Percentiles rank a stretch among this genome's conserved stretches.
Evolutionary conservation across 2,329 filamentous ascomycete genomes (phyloP).

Genomic region (Botrytis galanthina): DNA sequence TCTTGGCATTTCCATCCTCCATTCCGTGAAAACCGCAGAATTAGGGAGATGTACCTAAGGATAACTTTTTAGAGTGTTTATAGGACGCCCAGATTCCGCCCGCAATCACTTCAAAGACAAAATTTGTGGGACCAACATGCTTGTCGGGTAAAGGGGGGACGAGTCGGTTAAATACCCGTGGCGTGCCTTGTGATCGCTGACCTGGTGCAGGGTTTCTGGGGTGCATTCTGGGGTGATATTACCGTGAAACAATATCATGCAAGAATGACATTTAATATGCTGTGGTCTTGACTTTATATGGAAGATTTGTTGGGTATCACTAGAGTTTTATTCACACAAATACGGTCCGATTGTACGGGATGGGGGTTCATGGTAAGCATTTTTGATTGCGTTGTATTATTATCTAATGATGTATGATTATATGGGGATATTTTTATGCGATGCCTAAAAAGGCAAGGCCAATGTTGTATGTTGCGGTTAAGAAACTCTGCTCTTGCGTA

Average conservation of each 20-base stretch:
- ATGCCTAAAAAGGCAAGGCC: background rate
- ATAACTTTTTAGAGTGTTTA: too few species aligned
- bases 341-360: background rate
- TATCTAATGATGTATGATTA: background rate
- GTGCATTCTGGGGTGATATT: conserved; percentile 6
- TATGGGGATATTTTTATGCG: background rate
- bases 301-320: background rate
- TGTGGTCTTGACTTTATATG: background rate
- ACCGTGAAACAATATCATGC: background rate
- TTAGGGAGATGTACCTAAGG: background rate
- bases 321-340: background rate
- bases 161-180: conserved; percentile 5
- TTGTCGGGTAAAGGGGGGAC: conserved; percentile 8
- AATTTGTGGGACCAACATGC: background rate
- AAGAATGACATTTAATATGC: background rate
- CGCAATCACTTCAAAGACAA: background rate
- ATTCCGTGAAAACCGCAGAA: background rate
- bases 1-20: background rate
- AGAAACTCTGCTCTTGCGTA: background rate
- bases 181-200: conserved; percentile 7
- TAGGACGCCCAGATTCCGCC: background rate
- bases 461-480: background rate
- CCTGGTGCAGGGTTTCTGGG: background rate
- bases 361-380: background rate
- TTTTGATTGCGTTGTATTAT: background rate